Evolutionary conservation across 2,329 filamentous ascomycete species (phyloP), one percentile per base, ranked within the genome.

Genomic region (Aspergillus terreus): DNA sequence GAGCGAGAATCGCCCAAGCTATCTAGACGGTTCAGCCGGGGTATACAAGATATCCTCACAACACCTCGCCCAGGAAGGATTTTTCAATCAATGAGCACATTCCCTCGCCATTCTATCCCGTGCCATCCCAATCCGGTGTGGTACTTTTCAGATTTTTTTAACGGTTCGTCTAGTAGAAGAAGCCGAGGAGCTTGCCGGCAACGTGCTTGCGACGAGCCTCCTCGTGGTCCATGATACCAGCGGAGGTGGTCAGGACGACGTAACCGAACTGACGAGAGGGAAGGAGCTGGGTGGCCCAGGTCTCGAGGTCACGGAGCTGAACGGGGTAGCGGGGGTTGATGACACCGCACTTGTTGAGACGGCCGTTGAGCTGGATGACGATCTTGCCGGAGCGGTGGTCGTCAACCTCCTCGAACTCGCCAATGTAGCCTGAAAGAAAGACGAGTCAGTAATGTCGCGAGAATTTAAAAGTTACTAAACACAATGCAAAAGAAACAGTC

Each of bases 331-430:
- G 90, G 76, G 94, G 94, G 64, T 87, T 94, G 85, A 99, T 99
- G 82, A 96, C 92, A 84, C 92, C 94, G 63, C 89, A 94, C 87
- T 97, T 96, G 89, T 96, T 96, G 78, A 96, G 85, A 68, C 91
- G 94, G 78, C 94, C 94, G 82, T 96, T 99, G 65, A 99, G 88
- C 85, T 99, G 94, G 72, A 99, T 94, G 70, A 99, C 91, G 63
- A 99, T 96, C 88, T 99, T 99, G 85, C 94, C 94, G 73, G 92
- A 94, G 77, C 94, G 91, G 87, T 99, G 94, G 82, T 99, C 92
- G 69, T 99, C 94, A 66, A 99, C 88, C 81, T 97, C 91, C 84
- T 99, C 94, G 78, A 97, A 99, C 81, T 97, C 92, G 78, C 92
- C 92, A 76, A 97, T 97, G 83, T 96, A 97, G 72, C 92, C 92